Evolutionary conservation across 2,329 filamentous ascomycete species (phyloP), one percentile per base, ranked within the genome.

Genomic region (Alternaria consortialis): DNA sequence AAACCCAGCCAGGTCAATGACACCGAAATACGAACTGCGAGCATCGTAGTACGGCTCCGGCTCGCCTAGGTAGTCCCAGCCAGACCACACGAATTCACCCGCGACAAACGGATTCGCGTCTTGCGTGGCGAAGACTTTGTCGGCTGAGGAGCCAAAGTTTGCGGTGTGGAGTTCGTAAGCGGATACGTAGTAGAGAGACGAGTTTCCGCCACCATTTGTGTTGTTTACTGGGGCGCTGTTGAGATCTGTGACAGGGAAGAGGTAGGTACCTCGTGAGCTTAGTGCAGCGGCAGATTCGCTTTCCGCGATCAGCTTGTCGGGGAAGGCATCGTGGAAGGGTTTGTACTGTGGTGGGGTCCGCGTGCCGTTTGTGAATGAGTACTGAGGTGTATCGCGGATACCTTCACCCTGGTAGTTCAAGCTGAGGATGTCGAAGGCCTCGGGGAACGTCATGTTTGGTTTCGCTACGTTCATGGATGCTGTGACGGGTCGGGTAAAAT

Each of bases 1-100:
- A 74, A 87, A 87, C 1, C 86, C 85, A 0, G 85, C 85, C 9
- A 87, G 75, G 56, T 87, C 85, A 25, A 87, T 80, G 59, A 87
- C 85, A 11, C 85, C 85, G 47, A 83, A 87, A 68, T 87, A 87
- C 2, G 82, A 84, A 68, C 82, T 84, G 11, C 84, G 82, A 5
- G 83, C 75, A 3, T 69, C 56, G 60, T 83, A 74, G 68, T 83
- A 86, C 0, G 83, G 83, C 7, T 81, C 83, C 5, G 83, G 83
- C 70, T 85, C 83, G 34, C 83, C 83, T 12, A 85, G 65, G 65
- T 85, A 84, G 58, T 85, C 83, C 63, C 74, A 84, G 1, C 83
- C 83, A 0, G 81, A 78, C 83, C 83, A 85, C 7, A 84, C 82
- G 53, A 83, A 85, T 61, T 84, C 84, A 11, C 85, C 85, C 1